These are phyloP conservation scores for Cantharellus cinnabarinus DNA, from an alignment of 768 basidiomycete genomes.

Conservation along the genomic window DNA sequence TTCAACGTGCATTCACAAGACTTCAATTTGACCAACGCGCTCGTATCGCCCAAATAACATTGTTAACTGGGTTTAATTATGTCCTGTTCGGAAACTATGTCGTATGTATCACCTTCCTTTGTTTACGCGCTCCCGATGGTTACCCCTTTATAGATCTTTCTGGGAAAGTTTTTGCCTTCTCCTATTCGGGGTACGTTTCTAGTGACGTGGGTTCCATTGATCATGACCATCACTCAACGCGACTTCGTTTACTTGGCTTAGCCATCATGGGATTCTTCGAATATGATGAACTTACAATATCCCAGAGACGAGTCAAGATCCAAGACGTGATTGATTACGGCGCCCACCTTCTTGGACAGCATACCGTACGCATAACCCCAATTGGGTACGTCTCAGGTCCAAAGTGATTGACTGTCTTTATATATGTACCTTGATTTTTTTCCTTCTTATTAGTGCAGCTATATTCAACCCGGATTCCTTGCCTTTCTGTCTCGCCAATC, in stretches of 20 bases:
- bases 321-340: slow-evolving; percentile 15
- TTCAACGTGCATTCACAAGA: neutral
- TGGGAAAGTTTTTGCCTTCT: neutral
- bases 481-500: slow-evolving; percentile 50
- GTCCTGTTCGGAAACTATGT: slow-evolving; percentile 15
- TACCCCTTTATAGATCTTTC: neutral
- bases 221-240: neutral
- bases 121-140: neutral
- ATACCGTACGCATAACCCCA: slow-evolving; percentile 81
- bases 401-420: neutral
- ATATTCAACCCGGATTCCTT: slow-evolving; percentile 59
- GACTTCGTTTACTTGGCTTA: neutral
- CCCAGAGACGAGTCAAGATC: slow-evolving; percentile 13
- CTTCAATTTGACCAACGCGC: slow-evolving; percentile 14
- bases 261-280: slow-evolving; percentile 6
- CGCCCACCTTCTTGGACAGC: slow-evolving; percentile 38
- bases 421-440: neutral
- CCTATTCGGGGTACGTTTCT: neutral
- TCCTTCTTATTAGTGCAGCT: slow-evolving; percentile 37
- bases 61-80: slow-evolving; percentile 13
- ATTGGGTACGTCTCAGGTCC: slow-evolving; percentile 26
- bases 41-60: slow-evolving; percentile 10
- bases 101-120: slow-evolving; percentile 7
- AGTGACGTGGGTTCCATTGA: slow-evolving; percentile 5
- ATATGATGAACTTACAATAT: slow-evolving; percentile 10